Evolutionary conservation across 768 basidiomycete genomes (phyloP), one percentile per base, ranked within the genome.

Genomic region (Pisolithus microcarpus): DNA sequence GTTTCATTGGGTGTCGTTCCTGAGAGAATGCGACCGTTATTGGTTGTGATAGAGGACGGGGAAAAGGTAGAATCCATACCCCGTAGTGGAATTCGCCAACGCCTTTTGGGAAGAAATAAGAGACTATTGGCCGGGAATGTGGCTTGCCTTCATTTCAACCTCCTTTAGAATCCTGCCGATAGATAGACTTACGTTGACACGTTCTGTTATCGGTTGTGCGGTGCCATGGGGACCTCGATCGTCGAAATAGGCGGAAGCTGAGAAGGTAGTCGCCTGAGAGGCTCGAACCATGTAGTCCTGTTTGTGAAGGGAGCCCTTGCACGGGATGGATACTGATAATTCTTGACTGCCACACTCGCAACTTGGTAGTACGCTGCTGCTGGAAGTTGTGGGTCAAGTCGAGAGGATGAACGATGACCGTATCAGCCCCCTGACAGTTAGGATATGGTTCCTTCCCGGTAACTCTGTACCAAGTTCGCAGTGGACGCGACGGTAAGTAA

Each of bases 1-100:
- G 95, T 67, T 97, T 96, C 95, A 99, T 99, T 2, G 95, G 95
- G 70, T 99, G 95, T 44, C 87, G 81, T 79, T 96, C 92, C 95
- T 98, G 58, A 39, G 58, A 38, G 52, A 40, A 47, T 23, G 38
- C 26, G 9, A 38, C 39, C 19, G 4, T 43, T 53, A 50, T 49
- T 56, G 40, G 44, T 42, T 38, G 43, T 49, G 40, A 40, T 26
- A 23, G 7, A 30, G 34, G 50, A 38, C 31, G 23, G 43, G 70
- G 81, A 2, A 24, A 15, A 26, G 21, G 39, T 2, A 4, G 42
- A 36, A 7, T 21, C 70, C 82, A 50, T 71, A 95, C 95, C 55
- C 95, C 95, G 72, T 97, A 99, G 65, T 99, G 96, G 65, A 92
- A 90, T 55, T 88, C 85, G 3, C 96, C 96, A 2, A 97, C 88